Evolutionary conservation across 2,329 filamentous ascomycete species (phyloP).

Genomic region (Sarocladium strictum): DNA sequence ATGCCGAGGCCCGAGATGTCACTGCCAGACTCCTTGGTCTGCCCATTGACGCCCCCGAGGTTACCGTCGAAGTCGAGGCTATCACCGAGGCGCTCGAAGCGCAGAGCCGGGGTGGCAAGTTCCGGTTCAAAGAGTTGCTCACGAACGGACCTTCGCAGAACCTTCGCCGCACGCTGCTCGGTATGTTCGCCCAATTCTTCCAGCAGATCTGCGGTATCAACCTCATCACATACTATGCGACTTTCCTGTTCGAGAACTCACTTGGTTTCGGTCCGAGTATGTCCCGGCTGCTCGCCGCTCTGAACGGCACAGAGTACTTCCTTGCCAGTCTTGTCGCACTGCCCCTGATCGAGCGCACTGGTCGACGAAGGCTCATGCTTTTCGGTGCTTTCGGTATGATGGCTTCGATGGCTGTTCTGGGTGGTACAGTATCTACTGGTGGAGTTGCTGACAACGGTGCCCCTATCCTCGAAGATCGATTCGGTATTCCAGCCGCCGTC

Average conservation of each 20-base stretch:
- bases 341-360: conserved; percentile 42
- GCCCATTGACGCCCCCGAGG: conserved; percentile 18
- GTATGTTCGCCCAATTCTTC: conserved; percentile 20
- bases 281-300: conserved; percentile 49
- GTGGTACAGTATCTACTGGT: conserved; percentile 24
- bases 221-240: conserved; percentile 30
- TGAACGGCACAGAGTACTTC: conserved; percentile 40
- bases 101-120: conserved; percentile 23
- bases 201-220: conserved; percentile 24
- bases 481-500: conserved; percentile 26
- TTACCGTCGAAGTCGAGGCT: conserved; percentile 32
- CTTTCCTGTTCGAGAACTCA: conserved; percentile 30
- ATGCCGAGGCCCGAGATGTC: conserved; percentile 19
- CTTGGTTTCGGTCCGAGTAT: conserved; percentile 39
- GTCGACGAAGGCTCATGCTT: conserved; percentile 57
- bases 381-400: conserved; percentile 59
- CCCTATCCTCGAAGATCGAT: conserved; percentile 19
- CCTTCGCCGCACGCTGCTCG: conserved; percentile 33
- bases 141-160: conserved; percentile 35
- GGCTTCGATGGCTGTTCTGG: conserved; percentile 55
- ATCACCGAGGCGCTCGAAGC: conserved; percentile 29
- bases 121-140: conserved; percentile 28
- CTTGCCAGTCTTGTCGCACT: conserved; percentile 31
- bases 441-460: conserved; percentile 21
- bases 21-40: conserved; percentile 20